These are phyloP conservation scores for Trichoderma sp. DNA, from an alignment of 2,329 filamentous ascomycete genomes.

Conservation along the genomic window DNA sequence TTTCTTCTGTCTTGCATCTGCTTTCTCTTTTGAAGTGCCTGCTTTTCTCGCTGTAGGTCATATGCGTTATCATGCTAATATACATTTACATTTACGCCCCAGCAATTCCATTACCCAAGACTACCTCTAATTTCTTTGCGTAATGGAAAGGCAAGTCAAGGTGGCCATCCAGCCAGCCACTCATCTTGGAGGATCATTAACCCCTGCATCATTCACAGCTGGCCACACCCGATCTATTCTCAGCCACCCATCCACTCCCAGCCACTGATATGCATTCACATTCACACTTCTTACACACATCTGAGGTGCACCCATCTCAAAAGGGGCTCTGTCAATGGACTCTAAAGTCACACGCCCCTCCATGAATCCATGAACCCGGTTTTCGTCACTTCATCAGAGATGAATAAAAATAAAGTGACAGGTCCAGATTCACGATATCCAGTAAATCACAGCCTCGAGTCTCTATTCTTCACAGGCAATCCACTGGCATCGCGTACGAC, in stretches of 20 bases:
- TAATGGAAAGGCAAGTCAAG: background rate
- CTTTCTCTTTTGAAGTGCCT: background rate
- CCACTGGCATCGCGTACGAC: background rate
- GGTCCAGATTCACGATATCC: background rate
- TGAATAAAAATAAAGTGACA: background rate
- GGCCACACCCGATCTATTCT: background rate
- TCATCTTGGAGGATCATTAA: background rate
- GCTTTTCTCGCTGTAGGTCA: background rate
- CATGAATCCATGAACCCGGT: slow-evolving; percentile 15
- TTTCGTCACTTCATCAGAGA: background rate
- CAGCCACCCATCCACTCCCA: background rate
- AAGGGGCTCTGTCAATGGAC: background rate
- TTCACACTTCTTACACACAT: background rate
- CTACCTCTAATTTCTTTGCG: background rate
- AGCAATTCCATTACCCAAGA: background rate
- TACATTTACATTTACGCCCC: background rate
- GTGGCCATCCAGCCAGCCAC: background rate
- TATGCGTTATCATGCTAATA: background rate
- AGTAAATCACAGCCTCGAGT: background rate
- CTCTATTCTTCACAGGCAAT: background rate
- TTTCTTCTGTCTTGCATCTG: background rate
- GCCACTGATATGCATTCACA: background rate
- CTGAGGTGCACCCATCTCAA: background rate
- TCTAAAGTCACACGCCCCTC: background rate
- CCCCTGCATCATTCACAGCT: background rate